Evolutionary conservation across 1,284 basidiomycete genomes (phyloP).

Genomic region (Spongispora temasekensis): DNA sequence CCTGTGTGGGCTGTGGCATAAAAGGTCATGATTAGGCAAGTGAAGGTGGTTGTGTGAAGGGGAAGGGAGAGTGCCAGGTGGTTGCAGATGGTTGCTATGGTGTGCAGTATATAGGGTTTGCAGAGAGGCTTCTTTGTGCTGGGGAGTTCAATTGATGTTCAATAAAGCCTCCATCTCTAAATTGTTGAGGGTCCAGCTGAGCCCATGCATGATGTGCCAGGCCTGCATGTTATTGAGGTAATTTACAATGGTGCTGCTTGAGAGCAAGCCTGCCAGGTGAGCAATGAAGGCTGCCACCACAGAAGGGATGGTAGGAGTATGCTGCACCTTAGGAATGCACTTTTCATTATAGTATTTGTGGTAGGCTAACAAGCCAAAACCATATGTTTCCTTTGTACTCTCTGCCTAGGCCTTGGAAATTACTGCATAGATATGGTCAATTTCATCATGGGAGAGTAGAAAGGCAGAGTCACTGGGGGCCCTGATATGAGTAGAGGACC

Average conservation of each 20-base stretch:
- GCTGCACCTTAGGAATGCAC: too few relatives aligned
- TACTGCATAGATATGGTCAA: not conserved
- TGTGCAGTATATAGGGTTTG: not conserved
- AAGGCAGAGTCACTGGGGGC: not conserved
- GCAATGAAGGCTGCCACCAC: not conserved
- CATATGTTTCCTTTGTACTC: not conserved
- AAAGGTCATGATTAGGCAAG: conserved; percentile 2
- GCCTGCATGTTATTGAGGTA: not conserved
- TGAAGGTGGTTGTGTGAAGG: not conserved
- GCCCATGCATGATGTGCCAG: not conserved
- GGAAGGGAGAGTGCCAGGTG: fast-evolving
- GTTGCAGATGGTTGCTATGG: fast-evolving
- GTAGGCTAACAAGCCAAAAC: not conserved
- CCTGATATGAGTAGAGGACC: not conserved
- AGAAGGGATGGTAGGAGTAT: not conserved
- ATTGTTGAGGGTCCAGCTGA: not conserved
- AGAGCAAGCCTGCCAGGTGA: not conserved
- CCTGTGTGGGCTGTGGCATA: not conserved
- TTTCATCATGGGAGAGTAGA: not conserved
- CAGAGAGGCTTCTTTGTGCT: not conserved
- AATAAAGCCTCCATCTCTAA: fast-evolving
- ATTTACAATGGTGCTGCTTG: not conserved
- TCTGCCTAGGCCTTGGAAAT: not conserved
- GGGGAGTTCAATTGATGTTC: fast-evolving
- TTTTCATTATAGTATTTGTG: not conserved